Evolutionary conservation across 495 filamentous ascomycete genomes (phyloP).

Genomic region (Choiromyces venosus): DNA sequence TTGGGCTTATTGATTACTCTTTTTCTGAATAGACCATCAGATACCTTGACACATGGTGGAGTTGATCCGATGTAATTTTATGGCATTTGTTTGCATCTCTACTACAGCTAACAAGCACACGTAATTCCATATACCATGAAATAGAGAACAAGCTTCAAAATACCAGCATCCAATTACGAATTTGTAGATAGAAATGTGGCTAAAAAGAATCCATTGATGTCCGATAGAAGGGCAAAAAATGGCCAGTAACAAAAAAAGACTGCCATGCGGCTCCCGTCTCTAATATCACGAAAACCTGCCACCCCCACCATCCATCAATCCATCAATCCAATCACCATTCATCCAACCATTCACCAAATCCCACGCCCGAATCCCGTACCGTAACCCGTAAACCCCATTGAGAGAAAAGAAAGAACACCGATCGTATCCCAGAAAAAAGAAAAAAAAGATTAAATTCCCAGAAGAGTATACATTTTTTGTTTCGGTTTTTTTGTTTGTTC

Average conservation of each 20-base stretch:
- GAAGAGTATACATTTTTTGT: neutral
- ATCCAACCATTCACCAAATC: neutral
- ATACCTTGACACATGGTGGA: neutral
- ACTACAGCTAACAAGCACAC: neutral
- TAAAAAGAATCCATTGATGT: neutral
- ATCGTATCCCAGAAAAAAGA: neutral
- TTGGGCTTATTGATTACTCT: neutral
- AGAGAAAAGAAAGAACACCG: neutral
- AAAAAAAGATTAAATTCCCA: constrained; percentile 17
- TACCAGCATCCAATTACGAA: neutral
- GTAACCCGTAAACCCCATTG: neutral
- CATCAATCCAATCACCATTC: neutral
- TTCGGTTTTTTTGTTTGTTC: constrained; percentile 23
- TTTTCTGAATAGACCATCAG: neutral
- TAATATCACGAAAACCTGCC: neutral
- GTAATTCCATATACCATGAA: neutral
- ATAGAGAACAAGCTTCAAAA: neutral
- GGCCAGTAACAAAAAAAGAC: neutral
- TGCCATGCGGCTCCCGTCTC: neutral
- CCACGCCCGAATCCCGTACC: neutral
- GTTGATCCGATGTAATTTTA: neutral
- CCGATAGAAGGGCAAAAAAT: neutral
- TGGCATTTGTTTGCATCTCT: neutral
- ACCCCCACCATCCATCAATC: neutral
- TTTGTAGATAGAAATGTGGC: neutral